Evolutionary conservation across 176 grass and related monocot genomes (phyloP).

Genomic region (Oryza officinalis): DNA sequence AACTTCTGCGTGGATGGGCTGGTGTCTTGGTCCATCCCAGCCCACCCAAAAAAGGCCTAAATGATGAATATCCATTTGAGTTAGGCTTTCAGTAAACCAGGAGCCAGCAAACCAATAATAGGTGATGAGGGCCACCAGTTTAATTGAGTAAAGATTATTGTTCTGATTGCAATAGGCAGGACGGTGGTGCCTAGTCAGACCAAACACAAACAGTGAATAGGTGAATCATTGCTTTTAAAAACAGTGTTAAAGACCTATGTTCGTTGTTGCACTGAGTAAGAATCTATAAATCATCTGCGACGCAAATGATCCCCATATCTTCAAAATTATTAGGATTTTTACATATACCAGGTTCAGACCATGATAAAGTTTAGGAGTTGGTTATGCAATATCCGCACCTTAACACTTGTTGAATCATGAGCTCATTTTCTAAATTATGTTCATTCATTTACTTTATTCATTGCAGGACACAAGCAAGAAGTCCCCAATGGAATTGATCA

Average conservation of each 20-base stretch:
- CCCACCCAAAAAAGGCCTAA: background rate
- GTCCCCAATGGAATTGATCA: conserved; percentile 97
- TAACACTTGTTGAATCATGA: background rate
- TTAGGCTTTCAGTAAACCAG: background rate
- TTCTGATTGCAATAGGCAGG: background rate
- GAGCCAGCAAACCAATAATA: background rate
- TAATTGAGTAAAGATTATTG: conserved; percentile 13
- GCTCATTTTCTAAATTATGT: conserved; percentile 7
- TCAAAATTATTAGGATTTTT: background rate
- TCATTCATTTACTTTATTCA: conserved; percentile 18
- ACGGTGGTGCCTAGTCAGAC: background rate
- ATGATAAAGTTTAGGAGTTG: conserved; percentile 22
- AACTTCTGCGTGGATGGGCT: background rate
- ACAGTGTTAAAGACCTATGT: background rate
- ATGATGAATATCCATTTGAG: background rate
- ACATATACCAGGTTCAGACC: conserved; percentile 7
- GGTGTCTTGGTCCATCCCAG: background rate
- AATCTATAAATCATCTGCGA: background rate
- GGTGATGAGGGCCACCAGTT: background rate
- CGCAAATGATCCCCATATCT: background rate
- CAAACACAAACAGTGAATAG: background rate
- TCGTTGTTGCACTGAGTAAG: background rate
- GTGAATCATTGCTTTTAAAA: background rate
- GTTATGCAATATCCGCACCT: background rate
- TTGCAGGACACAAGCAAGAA: conserved; percentile 89